A percentile compares a stretch with the other conserved stretches of the same genome.
Evolutionary conservation across 1,284 basidiomycete genomes (phyloP).

Genomic region (Sanghuangporus sanghuang): DNA sequence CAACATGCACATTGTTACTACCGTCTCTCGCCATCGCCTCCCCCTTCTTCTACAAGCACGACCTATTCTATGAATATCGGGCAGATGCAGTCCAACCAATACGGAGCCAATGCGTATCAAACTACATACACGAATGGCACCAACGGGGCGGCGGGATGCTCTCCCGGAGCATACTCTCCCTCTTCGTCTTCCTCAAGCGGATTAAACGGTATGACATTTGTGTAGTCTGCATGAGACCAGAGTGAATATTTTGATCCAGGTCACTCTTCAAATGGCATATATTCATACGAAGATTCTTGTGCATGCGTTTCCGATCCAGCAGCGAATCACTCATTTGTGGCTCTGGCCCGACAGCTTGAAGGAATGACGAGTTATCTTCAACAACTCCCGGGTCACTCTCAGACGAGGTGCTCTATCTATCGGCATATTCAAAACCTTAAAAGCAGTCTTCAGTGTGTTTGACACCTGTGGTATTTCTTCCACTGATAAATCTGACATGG

Average conservation of each 20-base stretch:
- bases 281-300: conserved; percentile 39
- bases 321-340: conserved; percentile 50
- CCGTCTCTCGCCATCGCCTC: conserved; percentile 55
- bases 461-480: conserved; percentile 25
- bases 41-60: conserved; percentile 30
- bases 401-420: conserved; percentile 48
- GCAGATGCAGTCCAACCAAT: conserved; percentile 21
- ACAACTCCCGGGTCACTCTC: conserved; percentile 55
- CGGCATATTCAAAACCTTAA: conserved; percentile 58
- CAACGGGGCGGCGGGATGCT: conserved; percentile 1
- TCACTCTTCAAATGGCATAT: conserved; percentile 1
- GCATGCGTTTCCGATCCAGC: conserved; percentile 60
- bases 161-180: conserved; percentile 17
- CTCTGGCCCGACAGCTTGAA: conserved; percentile 60
- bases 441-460: conserved; percentile 59
- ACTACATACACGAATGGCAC: conserved; percentile 6
- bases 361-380: conserved; percentile 49
- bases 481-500: conserved; percentile 22
- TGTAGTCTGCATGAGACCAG: not conserved
- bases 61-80: conserved; percentile 34
- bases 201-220: conserved; percentile 7
- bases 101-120: conserved; percentile 1
- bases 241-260: not conserved
- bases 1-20: conserved; percentile 40
- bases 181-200: conserved; percentile 15